Percentiles rank a stretch among this genome's conserved stretches.
Evolutionary conservation across 2,329 filamentous ascomycete genomes (phyloP).

Genomic region (Phaeoacremonium minimum): DNA sequence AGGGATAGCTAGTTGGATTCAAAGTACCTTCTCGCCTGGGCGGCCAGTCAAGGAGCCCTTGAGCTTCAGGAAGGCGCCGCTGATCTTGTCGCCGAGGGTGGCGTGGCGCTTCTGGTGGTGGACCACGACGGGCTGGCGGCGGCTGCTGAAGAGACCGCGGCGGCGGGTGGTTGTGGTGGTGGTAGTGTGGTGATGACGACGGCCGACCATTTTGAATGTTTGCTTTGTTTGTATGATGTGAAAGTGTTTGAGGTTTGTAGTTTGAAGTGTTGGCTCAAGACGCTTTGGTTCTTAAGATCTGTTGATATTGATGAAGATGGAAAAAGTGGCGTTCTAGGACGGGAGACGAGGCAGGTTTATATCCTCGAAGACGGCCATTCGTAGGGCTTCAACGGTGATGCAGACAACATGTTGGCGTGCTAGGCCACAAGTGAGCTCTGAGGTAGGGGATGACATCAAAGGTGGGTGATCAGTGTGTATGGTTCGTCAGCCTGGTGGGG

Average conservation of each 20-base stretch:
- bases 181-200: conserved; percentile 16
- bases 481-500: no score
- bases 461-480: no score
- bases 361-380: neutral
- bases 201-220: conserved; percentile 5
- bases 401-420: no score
- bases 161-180: conserved; percentile 21
- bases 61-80: conserved; percentile 69
- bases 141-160: conserved; percentile 11
- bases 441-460: no score
- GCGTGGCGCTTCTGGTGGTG: conserved; percentile 66
- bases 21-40: conserved; percentile 63
- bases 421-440: no score
- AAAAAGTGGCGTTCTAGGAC: neutral
- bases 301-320: neutral
- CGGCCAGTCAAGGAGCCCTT: conserved; percentile 65
- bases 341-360: neutral
- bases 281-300: neutral
- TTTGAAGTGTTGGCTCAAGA: neutral
- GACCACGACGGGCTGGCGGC: no score
- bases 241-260: neutral
- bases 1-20: conserved; percentile 3
- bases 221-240: neutral
- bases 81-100: conserved; percentile 72
- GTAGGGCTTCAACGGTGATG: no score